Conservation (phyloP, 768 basidiomycete species). For the Trametes elegans region DNA sequence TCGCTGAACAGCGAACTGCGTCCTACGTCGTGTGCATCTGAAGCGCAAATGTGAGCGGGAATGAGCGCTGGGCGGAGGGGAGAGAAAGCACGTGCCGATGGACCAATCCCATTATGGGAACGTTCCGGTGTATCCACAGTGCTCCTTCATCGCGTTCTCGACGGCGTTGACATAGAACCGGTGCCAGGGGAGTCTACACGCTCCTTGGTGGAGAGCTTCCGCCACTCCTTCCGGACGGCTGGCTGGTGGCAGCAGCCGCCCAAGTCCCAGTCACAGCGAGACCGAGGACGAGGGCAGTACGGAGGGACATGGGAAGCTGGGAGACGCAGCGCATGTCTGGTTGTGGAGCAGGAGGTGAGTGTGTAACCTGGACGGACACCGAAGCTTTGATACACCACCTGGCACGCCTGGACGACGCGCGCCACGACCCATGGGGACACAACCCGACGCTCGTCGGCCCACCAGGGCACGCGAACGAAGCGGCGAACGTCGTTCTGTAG, state of each 20-base stretch:
- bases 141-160: conserved; percentile 22
- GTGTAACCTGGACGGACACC: too few species aligned
- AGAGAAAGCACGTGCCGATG: conserved; percentile 13
- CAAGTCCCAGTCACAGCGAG: not conserved
- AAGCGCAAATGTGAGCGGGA: too few species aligned
- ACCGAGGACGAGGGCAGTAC: not conserved
- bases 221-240: conserved; percentile 26
- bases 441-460: too few species aligned
- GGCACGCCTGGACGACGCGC: too few species aligned
- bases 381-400: too few species aligned
- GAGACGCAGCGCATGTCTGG: too few species aligned
- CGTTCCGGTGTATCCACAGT: conserved; percentile 24
- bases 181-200: conserved; percentile 28
- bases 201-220: conserved; percentile 14
- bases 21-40: conserved; percentile 26
- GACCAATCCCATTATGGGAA: conserved; percentile 33
- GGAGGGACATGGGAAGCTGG: too few species aligned
- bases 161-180: conserved; percentile 25
- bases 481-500: too few species aligned
- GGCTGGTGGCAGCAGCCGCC: conserved; percentile 22
- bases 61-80: too few species aligned
- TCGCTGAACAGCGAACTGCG: conserved; percentile 25
- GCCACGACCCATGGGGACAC: too few species aligned
- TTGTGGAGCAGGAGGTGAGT: not conserved
- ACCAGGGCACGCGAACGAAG: too few species aligned